phyloP scores from a whole-genome alignment of 495 filamentous ascomycete species.

The Neurospora sp. region DNA sequence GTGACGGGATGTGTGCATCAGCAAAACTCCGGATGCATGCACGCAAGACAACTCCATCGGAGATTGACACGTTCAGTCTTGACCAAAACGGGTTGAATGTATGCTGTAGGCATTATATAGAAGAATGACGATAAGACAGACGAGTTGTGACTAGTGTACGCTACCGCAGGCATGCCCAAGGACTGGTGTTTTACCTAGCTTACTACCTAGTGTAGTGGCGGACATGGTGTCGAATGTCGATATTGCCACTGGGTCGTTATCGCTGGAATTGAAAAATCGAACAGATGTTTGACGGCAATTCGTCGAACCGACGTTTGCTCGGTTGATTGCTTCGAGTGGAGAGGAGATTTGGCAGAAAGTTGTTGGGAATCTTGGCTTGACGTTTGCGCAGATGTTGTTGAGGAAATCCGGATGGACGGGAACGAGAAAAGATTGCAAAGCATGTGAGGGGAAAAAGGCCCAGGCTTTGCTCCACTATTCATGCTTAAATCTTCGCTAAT shows the following conservation, averaged over 20 bases:
- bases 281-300: neutral
- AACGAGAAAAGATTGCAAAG: neutral
- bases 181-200: neutral
- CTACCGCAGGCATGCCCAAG: neutral
- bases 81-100: neutral
- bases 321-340: neutral
- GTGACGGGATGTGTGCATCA: neutral
- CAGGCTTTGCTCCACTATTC: neutral
- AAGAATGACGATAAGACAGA: neutral
- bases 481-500: neutral
- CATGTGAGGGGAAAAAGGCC: neutral
- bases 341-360: neutral
- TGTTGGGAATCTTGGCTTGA: neutral
- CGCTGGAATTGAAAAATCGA: neutral
- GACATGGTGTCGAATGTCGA: neutral
- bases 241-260: neutral
- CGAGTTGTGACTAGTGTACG: neutral
- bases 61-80: neutral
- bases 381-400: neutral
- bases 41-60: neutral
- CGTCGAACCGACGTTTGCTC: neutral
- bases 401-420: neutral
- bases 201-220: neutral
- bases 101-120: neutral
- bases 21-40: neutral